A percentile compares a stretch with the other conserved stretches of the same genome.
phyloP scores from a whole-genome alignment of 306 rosid species.

The Trifolium fragiferum region DNA sequence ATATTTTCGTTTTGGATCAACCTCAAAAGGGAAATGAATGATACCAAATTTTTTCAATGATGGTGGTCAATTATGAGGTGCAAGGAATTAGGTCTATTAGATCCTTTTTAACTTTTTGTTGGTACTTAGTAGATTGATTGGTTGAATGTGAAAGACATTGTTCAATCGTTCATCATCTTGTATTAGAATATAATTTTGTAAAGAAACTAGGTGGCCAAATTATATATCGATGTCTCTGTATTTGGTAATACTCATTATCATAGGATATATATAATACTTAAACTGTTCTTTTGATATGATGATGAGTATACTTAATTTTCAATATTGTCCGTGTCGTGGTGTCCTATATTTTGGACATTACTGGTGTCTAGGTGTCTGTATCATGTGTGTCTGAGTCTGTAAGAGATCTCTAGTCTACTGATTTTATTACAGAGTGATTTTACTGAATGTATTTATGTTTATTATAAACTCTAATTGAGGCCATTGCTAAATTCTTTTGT shows the following conservation, averaged over 20 bases:
- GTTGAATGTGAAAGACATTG: background rate
- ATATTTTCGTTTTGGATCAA: background rate
- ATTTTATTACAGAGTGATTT: background rate
- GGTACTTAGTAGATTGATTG: background rate
- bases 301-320: background rate
- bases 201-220: background rate
- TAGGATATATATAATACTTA: background rate
- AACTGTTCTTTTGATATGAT: background rate
- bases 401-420: background rate
- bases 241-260: background rate
- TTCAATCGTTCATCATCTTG: background rate
- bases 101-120: background rate
- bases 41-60: background rate
- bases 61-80: background rate
- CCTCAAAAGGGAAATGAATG: background rate
- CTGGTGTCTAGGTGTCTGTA: background rate
- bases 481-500: too few species aligned
- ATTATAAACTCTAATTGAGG: too few species aligned
- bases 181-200: background rate
- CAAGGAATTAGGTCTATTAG: background rate
- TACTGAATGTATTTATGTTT: too few species aligned
- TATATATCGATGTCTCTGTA: background rate
- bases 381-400: background rate
- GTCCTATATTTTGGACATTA: background rate
- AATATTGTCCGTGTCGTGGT: background rate